phyloP scores from a whole-genome alignment of 2,329 filamentous ascomycete genomes.

The Gaeumannomyces sp. region DNA sequence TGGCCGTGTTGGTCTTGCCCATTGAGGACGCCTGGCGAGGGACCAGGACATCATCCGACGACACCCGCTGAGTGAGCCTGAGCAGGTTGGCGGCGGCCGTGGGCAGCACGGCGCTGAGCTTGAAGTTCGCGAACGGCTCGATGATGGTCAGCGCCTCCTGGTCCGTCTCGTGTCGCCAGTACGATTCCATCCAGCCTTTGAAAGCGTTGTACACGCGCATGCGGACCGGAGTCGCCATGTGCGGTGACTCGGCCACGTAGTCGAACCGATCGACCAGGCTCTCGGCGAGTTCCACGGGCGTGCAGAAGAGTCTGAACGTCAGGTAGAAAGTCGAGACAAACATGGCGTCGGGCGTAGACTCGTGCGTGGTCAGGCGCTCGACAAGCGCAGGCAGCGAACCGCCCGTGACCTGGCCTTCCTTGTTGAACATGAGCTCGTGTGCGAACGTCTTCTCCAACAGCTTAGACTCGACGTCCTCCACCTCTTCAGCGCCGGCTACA shows the following conservation, averaged over 20 bases:
- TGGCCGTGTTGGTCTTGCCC: constrained; percentile 76
- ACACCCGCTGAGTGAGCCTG: constrained; percentile 75
- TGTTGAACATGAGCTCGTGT: constrained; percentile 87
- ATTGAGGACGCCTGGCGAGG: constrained; percentile 80
- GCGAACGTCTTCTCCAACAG: constrained; percentile 89
- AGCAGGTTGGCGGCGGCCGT: constrained; percentile 73
- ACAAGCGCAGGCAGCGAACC: constrained; percentile 85
- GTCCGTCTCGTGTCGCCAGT: constrained; percentile 84
- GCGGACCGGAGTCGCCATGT: constrained; percentile 72
- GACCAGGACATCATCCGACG: constrained; percentile 66
- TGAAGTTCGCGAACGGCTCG: constrained; percentile 69
- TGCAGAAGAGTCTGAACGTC: constrained; percentile 90
- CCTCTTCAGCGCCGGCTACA: constrained; percentile 61
- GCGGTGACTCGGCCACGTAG: constrained; percentile 73
- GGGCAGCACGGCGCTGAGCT: constrained; percentile 62
- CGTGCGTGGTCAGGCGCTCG: constrained; percentile 89
- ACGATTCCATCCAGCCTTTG: constrained; percentile 94
- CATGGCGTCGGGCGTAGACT: constrained; percentile 83
- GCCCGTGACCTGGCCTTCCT: constrained; percentile 90
- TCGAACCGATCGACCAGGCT: constrained; percentile 87
- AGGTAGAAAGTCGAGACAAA: constrained; percentile 95
- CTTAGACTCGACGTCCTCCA: constrained; percentile 71
- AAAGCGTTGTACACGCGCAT: constrained; percentile 92
- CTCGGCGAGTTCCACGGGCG: constrained; percentile 70
- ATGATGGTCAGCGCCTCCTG: constrained; percentile 70